Evolutionary conservation across 257 asterid species (phyloP).

Genomic region (Capsicum rhomboideum): DNA sequence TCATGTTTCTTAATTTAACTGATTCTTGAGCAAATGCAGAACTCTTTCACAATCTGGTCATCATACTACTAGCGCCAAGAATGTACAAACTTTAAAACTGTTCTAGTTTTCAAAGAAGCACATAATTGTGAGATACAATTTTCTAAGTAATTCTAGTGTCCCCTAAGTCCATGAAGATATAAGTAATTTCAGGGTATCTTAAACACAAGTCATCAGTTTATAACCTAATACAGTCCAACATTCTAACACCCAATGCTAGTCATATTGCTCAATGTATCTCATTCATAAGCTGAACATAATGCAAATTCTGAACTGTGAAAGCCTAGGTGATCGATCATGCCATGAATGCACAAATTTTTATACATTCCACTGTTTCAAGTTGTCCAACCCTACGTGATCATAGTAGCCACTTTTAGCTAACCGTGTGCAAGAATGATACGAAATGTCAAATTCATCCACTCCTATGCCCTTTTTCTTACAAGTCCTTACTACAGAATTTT

Average conservation of each 20-base stretch:
- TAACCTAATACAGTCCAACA: neutral
- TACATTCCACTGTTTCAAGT: neutral
- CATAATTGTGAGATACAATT: neutral
- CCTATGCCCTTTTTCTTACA: neutral
- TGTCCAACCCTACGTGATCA: neutral
- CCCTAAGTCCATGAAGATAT: neutral
- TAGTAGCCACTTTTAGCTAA: neutral
- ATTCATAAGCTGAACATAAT: neutral
- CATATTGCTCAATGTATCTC: neutral
- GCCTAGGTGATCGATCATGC: neutral
- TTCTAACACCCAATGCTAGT: neutral
- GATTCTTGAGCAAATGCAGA: neutral
- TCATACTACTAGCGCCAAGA: neutral
- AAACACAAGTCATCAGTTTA: neutral
- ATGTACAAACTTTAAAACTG: neutral
- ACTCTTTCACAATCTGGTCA: neutral
- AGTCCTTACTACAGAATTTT: neutral
- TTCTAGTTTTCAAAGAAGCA: neutral
- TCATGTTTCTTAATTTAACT: neutral
- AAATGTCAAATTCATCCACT: neutral
- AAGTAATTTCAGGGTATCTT: neutral
- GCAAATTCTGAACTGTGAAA: neutral
- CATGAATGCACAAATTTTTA: neutral
- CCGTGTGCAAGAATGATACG: neutral
- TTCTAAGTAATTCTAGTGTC: neutral